Evolutionary conservation across 495 filamentous ascomycete species (phyloP), one percentile per base, ranked within the genome.

Genomic region (Lasiosphaeria ovina): DNA sequence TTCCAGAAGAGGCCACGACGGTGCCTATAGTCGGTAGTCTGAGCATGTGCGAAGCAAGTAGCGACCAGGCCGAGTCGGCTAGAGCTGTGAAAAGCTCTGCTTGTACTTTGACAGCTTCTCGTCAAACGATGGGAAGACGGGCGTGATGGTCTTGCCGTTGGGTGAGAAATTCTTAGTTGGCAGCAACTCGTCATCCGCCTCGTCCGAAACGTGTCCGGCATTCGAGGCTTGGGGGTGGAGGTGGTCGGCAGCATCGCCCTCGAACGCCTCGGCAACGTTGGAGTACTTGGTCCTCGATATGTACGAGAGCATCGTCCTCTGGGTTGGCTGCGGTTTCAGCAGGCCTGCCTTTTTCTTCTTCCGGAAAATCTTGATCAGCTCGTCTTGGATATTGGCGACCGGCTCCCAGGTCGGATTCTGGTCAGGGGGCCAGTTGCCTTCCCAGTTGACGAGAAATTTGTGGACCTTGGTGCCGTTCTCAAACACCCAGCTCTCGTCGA

Each of bases 381-480:
- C 32, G 1, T 73, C 50, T 6, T 61, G 53, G 12, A 81, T 74
- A 40, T 79, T 77, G 3, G 68, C 69, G 42, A 69, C 72, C 0
- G 77, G 78, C 61, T 80, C 78, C 79, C 79, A 81, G 0, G 76
- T 77, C 0, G 76, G 76, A 51, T 80, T 77, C 48, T 79, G 73
- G 10, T 72, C 71, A 2, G 66, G 60, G 0, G 78, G 78, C 78
- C 78, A 81, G 35, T 79, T 59, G 5, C 78, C 79, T n/a, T 64
- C 69, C 79, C 79, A 81, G 32, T 73, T 66, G 3, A 81, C 78
- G 8, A 74, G 70, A 59, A 75, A 81, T 49, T 68, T 64, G 38
- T 73, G 66, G 8, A 71, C 62, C 53, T 66, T 69, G 16, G 45
- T 57, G 3, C 63, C 67, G 0, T 66, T 55, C 3, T 63, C 59